These are phyloP conservation scores for Fusarium pseudocircinatum DNA, from an alignment of 2,329 filamentous ascomycete species.

Conservation along the genomic window DNA sequence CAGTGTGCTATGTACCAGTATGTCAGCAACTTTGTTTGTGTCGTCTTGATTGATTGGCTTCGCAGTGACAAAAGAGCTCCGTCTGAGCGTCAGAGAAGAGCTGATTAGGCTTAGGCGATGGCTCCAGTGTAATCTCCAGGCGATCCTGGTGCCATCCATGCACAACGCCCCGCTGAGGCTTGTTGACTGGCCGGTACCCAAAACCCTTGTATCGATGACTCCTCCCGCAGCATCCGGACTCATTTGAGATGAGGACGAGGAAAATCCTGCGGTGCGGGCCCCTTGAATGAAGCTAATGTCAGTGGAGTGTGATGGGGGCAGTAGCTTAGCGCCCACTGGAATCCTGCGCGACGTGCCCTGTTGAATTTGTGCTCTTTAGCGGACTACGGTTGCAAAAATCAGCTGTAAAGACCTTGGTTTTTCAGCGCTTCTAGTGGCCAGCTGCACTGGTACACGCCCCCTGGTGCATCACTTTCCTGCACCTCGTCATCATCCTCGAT, in stretches of 20 bases:
- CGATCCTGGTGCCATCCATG: slow-evolving; percentile 28
- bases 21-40: slow-evolving; percentile 38
- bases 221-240: slow-evolving; percentile 45
- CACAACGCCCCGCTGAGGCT: slow-evolving; percentile 33
- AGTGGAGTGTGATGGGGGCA: slow-evolving; percentile 22
- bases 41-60: slow-evolving; percentile 30
- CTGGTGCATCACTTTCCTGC: slow-evolving; percentile 36
- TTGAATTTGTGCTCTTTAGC: slow-evolving; percentile 17
- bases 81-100: slow-evolving; percentile 36
- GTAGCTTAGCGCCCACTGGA: slow-evolving; percentile 29
- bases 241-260: slow-evolving; percentile 11
- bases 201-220: slow-evolving; percentile 38
- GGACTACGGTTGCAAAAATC: slow-evolving; percentile 24
- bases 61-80: slow-evolving; percentile 22
- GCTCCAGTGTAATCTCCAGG: slow-evolving; percentile 43
- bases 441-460: slow-evolving; percentile 33
- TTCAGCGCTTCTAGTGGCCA: slow-evolving; percentile 22
- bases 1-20: background rate
- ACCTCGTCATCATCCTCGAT: slow-evolving; percentile 45
- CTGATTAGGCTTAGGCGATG: slow-evolving; percentile 34
- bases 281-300: slow-evolving; percentile 25
- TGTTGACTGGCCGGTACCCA: slow-evolving; percentile 37
- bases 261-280: slow-evolving; percentile 34
- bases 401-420: slow-evolving; percentile 36
- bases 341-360: slow-evolving; percentile 16